Evolutionary conservation across 2,329 filamentous ascomycete genomes (phyloP).

Genomic region (Fusarium caatingaense): DNA sequence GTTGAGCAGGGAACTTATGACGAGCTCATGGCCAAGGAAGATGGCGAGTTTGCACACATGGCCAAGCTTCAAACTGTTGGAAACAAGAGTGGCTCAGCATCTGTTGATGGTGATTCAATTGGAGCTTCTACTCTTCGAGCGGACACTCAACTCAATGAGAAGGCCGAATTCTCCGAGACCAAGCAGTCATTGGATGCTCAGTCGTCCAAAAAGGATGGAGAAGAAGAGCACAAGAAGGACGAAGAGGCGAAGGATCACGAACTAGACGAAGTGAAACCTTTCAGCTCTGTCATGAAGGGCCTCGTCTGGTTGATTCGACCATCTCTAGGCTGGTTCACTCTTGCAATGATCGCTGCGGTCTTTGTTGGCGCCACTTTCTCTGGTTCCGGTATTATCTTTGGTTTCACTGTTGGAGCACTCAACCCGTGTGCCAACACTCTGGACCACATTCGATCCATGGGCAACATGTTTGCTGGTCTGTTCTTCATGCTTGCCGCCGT

Average conservation of each 20-base stretch:
- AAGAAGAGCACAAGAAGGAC: constrained; percentile 3
- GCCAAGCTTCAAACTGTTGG: constrained; percentile 58
- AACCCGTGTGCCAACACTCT: constrained; percentile 59
- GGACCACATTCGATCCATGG: constrained; percentile 51
- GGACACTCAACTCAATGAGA: constrained; percentile 21
- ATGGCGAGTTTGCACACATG: constrained; percentile 62
- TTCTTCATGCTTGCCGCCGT: constrained; percentile 64
- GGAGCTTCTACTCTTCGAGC: constrained; percentile 26
- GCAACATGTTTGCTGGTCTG: constrained; percentile 64
- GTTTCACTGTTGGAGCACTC: constrained; percentile 54
- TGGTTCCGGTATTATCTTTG: constrained; percentile 64
- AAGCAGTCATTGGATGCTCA: constrained; percentile 7
- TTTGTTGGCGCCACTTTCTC: constrained; percentile 67
- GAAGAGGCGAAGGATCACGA: constrained; percentile 50
- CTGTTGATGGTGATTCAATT: constrained; percentile 42
- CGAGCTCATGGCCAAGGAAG: constrained; percentile 65
- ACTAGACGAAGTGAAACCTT: constrained; percentile 53
- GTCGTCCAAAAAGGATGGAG: constrained; percentile 4
- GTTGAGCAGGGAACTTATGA: constrained; percentile 73
- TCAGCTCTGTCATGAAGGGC: constrained; percentile 52
- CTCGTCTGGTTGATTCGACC: constrained; percentile 54
- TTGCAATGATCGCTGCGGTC: constrained; percentile 56
- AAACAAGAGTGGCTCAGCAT: constrained; percentile 44
- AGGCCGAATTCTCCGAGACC: constrained; percentile 21
- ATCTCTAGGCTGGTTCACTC: constrained; percentile 52